These are phyloP conservation scores for Brassica carinata DNA, from an alignment of 345 rosid genomes.

Conservation along the genomic window DNA sequence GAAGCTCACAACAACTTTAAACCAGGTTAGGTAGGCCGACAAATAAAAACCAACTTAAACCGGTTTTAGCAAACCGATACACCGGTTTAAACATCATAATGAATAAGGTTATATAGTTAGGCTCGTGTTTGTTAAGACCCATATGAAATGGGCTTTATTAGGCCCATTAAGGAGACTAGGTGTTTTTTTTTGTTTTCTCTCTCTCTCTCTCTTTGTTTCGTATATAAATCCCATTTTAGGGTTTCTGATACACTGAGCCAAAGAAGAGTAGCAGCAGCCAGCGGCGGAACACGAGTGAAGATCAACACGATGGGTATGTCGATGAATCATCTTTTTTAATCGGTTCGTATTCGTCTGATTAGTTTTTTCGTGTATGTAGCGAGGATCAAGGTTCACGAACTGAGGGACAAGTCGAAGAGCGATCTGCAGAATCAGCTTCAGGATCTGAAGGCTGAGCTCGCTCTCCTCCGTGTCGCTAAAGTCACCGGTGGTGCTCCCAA, in stretches of 20 bases:
- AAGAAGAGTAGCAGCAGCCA: conserved; percentile 15
- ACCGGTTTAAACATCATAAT: background rate
- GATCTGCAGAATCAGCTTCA: conserved; percentile 52
- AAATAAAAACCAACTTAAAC: background rate
- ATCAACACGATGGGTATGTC: conserved; percentile 38
- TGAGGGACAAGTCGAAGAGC: conserved; percentile 49
- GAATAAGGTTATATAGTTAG: no score
- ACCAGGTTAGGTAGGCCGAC: background rate
- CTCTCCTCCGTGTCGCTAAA: conserved; percentile 63
- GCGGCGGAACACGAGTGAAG: conserved; percentile 15
- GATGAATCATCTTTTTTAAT: background rate
- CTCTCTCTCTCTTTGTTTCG: background rate
- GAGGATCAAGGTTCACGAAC: conserved; percentile 60
- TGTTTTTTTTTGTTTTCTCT: background rate
- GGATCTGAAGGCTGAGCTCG: conserved; percentile 59
- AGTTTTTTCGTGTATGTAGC: conserved; percentile 24
- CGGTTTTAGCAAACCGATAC: background rate
- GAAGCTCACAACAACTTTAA: background rate
- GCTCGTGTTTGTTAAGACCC: no score
- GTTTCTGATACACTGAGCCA: conserved; percentile 28
- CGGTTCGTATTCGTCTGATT: background rate
- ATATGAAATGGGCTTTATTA: background rate
- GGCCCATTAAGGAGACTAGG: conserved; percentile 14
- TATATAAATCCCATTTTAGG: conserved; percentile 30
- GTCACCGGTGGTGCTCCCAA: conserved; percentile 66